Percentiles rank a stretch among this genome's conserved stretches.
These are phyloP conservation scores for Eutrema yunnanense DNA, from an alignment of 345 rosid genomes.

Conservation along the genomic window DNA sequence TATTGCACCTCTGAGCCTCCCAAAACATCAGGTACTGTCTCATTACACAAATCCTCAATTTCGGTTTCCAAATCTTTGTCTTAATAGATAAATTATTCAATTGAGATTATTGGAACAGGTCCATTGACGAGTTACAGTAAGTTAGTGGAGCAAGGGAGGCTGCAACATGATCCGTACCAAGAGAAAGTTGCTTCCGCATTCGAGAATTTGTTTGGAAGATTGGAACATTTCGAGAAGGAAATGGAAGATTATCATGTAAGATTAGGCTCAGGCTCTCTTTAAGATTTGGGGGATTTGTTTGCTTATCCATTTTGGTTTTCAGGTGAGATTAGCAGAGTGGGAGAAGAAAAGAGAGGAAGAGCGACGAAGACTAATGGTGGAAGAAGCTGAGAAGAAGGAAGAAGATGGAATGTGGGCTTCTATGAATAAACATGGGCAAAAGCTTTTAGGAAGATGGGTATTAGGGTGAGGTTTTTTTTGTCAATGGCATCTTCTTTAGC, in stretches of 20 bases:
- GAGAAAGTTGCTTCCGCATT: slow-evolving; percentile 65
- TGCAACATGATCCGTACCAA: slow-evolving; percentile 72
- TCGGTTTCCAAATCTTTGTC: neutral
- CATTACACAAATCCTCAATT: neutral
- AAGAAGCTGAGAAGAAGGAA: slow-evolving; percentile 75
- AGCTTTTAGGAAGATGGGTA: slow-evolving; percentile 58
- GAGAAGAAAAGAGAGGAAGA: slow-evolving; percentile 71
- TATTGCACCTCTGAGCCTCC: slow-evolving; percentile 34
- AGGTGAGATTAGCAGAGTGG: slow-evolving; percentile 72
- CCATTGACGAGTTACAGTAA: slow-evolving; percentile 47
- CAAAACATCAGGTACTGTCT: slow-evolving; percentile 36
- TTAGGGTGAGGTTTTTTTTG: slow-evolving; percentile 37
- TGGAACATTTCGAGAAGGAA: slow-evolving; percentile 74
- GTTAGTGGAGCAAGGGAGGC: slow-evolving; percentile 64
- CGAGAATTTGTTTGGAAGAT: slow-evolving; percentile 58
- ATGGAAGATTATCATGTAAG: slow-evolving; percentile 84
- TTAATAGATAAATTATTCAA: neutral
- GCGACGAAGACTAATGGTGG: slow-evolving; percentile 57
- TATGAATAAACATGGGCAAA: slow-evolving; percentile 41
- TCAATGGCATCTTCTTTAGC: neutral
- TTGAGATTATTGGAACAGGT: slow-evolving; percentile 30
- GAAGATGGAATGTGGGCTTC: slow-evolving; percentile 51
- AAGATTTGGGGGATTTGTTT: neutral
- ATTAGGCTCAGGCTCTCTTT: neutral
- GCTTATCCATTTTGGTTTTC: neutral